These are phyloP conservation scores for Chaetomiaceae sp. DNA, from an alignment of 2,329 filamentous ascomycete species.

Conservation along the genomic window DNA sequence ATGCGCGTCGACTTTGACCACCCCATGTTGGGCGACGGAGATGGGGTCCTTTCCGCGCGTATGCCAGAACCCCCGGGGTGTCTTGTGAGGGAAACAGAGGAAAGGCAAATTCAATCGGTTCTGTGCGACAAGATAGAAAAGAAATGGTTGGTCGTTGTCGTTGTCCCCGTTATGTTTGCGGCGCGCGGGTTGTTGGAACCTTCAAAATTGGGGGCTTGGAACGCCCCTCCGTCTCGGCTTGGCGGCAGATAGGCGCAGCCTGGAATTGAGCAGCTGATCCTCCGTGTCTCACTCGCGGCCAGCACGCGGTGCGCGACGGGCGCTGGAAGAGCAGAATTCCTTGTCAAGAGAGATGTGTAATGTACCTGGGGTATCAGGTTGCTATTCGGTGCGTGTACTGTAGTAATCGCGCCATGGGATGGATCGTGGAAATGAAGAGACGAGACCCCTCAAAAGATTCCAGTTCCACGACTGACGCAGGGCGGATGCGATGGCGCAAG, in stretches of 20 bases:
- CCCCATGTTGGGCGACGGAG: constrained; percentile 53
- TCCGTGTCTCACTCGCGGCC: neutral
- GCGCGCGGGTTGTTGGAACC: neutral
- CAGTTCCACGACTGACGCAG: too few relatives aligned
- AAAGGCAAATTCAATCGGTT: too few relatives aligned
- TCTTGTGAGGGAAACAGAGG: too few relatives aligned
- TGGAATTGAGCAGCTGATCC: constrained; percentile 10
- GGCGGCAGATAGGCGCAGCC: constrained; percentile 5
- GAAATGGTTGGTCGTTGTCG: neutral
- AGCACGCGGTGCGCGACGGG: too few relatives aligned
- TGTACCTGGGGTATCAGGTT: too few relatives aligned
- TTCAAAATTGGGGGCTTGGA: neutral
- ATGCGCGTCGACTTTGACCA: constrained; percentile 93
- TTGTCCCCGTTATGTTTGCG: constrained; percentile 4
- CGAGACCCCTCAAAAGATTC: too few relatives aligned
- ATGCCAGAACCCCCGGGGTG: neutral
- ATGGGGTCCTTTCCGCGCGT: neutral
- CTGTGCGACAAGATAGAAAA: neutral
- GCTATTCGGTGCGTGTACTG: too few relatives aligned
- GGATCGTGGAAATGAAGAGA: too few relatives aligned
- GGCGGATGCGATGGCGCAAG: neutral
- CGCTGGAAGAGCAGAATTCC: too few relatives aligned
- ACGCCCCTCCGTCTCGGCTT: constrained; percentile 6
- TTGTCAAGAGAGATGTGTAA: too few relatives aligned
- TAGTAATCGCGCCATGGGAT: too few relatives aligned